Evolutionary conservation across 2,329 filamentous ascomycete species (phyloP).

Genomic region (Pestalotiopsis sp.): DNA sequence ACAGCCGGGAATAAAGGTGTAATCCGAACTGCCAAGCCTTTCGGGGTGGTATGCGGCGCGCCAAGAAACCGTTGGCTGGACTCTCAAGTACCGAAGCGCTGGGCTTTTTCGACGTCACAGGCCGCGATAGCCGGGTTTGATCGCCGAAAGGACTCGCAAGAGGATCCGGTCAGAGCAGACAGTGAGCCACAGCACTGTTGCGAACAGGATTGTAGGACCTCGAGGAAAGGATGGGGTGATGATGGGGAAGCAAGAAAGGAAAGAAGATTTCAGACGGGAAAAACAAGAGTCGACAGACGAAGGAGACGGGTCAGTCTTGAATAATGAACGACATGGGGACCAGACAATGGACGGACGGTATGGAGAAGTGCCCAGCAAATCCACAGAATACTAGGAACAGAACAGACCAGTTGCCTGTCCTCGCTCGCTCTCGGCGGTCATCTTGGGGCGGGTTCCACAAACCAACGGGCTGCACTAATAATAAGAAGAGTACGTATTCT

Average conservation of each 20-base stretch:
- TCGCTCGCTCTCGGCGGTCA: background rate
- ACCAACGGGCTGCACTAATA: background rate
- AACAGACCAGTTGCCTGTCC: background rate
- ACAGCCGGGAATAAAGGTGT: background rate
- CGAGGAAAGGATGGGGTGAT: background rate
- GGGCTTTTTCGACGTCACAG: constrained; percentile 1
- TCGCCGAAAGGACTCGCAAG: background rate
- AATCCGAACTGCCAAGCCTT: constrained; percentile 7
- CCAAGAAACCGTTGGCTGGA: constrained; percentile 8
- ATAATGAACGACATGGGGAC: background rate
- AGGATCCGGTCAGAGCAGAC: background rate
- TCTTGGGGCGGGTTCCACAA: constrained; percentile 10
- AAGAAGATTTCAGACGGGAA: constrained; percentile 26
- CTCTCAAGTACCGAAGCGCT: constrained; percentile 2
- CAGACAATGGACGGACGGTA: background rate
- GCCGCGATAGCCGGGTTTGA: constrained; percentile 6
- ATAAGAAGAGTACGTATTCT: constrained; percentile 6
- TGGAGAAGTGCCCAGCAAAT: background rate
- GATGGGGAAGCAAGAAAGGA: constrained; percentile 7
- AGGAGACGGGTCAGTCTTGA: background rate
- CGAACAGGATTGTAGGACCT: background rate
- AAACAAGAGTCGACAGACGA: background rate
- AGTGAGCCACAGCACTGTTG: background rate
- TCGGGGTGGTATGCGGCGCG: constrained; percentile 4
- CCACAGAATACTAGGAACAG: background rate